Conservation (phyloP, 1,139 yeast species). For the Yamadazyma trypodendri region DNA sequence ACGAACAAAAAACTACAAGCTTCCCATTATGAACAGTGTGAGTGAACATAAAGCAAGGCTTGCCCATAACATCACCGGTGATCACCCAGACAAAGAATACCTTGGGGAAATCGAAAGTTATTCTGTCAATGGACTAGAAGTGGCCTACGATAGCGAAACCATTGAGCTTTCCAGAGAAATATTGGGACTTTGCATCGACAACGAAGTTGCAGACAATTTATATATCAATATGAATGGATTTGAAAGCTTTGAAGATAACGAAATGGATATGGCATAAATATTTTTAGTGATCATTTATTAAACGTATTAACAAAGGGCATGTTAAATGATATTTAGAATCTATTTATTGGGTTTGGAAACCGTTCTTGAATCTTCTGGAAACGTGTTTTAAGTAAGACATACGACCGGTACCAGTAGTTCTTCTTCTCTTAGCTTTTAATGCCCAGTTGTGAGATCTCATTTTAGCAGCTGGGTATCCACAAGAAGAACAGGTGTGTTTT, state of each 20-base stretch:
- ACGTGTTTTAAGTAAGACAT: constrained; percentile 97
- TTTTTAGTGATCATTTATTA: constrained; percentile 8
- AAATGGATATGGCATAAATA: constrained; percentile 20
- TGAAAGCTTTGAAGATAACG: constrained; percentile 18
- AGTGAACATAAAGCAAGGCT: constrained; percentile 45
- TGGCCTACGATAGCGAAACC: constrained; percentile 60
- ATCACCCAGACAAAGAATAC: constrained; percentile 11
- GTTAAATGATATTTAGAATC: constrained; percentile 3
- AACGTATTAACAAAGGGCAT: constrained; percentile 4
- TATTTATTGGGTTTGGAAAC: constrained; percentile 71
- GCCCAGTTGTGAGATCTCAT: constrained; percentile 99
- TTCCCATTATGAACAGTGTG: constrained; percentile 37
- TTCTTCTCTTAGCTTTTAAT: constrained; percentile 98
- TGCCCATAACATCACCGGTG: constrained; percentile 28
- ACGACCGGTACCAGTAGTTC: constrained; percentile 99
- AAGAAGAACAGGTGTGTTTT: constrained; percentile 97
- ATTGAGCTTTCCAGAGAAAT: constrained; percentile 72
- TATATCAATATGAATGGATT: constrained; percentile 57
- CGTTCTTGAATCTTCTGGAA: constrained; percentile 97
- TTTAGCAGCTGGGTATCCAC: constrained; percentile 99
- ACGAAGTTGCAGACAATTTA: constrained; percentile 77
- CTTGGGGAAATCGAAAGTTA: constrained; percentile 39
- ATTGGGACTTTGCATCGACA: constrained; percentile 65
- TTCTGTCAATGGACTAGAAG: constrained; percentile 57
- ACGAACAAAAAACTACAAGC: constrained; percentile 23